These are phyloP conservation scores for Globisporangium lucens DNA, from an alignment of 352 stramenopile genomes.

Conservation along the genomic window DNA sequence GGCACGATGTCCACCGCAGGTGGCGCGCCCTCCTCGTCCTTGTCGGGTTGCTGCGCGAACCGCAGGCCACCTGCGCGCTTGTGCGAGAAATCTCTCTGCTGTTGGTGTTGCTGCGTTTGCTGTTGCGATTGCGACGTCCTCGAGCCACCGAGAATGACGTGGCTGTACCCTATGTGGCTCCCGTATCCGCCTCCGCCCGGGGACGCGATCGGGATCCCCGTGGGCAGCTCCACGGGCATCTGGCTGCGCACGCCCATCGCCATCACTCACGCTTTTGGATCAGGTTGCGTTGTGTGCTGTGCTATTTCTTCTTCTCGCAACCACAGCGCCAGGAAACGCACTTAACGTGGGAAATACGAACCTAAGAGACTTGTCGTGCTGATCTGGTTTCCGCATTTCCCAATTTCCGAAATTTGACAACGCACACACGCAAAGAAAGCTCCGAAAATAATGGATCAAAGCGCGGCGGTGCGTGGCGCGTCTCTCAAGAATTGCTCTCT, in stretches of 20 bases:
- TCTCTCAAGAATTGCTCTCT: background rate
- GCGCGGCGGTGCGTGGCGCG: constrained; percentile 33
- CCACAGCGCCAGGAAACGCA: background rate
- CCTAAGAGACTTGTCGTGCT: background rate
- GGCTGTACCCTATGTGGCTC: background rate
- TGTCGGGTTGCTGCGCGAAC: constrained; percentile 50
- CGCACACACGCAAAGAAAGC: background rate
- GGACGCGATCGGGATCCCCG: background rate
- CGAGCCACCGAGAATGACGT: background rate
- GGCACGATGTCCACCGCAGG: constrained; percentile 54
- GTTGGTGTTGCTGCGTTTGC: constrained; percentile 1
- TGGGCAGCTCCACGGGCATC: constrained; percentile 12
- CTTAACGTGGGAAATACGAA: background rate
- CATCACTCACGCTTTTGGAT: background rate
- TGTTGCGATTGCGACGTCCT: background rate
- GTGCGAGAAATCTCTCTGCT: constrained; percentile 1
- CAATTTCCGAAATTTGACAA: background rate
- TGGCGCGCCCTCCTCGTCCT: constrained; percentile 23
- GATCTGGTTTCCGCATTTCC: background rate
- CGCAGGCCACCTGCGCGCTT: constrained; percentile 56
- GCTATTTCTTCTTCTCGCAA: constrained; percentile 4
- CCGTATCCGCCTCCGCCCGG: constrained; percentile 8
- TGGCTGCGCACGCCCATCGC: constrained; percentile 14
- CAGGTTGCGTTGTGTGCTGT: background rate
- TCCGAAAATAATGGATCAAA: constrained; percentile 49